These are phyloP conservation scores for Filosporella fistucella DNA, from an alignment of 495 filamentous ascomycete species.

Conservation along the genomic window DNA sequence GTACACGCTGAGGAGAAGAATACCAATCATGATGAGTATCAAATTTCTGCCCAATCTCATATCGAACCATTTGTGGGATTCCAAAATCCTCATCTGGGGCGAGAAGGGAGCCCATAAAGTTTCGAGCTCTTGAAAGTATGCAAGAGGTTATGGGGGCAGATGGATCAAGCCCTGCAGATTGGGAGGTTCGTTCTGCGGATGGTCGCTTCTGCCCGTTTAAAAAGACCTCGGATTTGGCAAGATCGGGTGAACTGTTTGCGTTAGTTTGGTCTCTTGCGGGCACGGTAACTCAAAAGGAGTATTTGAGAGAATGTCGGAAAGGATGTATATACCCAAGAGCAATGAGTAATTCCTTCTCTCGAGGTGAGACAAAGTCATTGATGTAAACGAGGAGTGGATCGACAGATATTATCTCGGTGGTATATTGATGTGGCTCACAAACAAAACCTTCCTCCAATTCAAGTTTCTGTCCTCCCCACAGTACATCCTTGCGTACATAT, in stretches of 20 bases:
- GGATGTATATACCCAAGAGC: constrained; percentile 6
- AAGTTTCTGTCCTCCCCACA: too few species aligned
- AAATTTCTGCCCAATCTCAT: constrained; percentile 38
- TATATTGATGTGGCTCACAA: constrained; percentile 2
- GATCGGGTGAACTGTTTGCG: background rate
- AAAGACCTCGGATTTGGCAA: background rate
- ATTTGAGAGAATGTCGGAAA: background rate
- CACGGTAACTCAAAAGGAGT: background rate
- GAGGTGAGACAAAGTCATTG: constrained; percentile 5
- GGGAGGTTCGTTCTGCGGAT: constrained; percentile 32
- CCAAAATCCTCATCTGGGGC: constrained; percentile 31
- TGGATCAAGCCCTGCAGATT: constrained; percentile 37
- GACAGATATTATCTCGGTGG: constrained; percentile 14
- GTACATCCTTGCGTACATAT: too few species aligned
- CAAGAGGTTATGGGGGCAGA: constrained; percentile 36
- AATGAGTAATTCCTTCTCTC: constrained; percentile 2
- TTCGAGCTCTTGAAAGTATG: constrained; percentile 33
- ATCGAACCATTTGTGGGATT: constrained; percentile 44
- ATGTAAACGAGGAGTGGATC: constrained; percentile 15
- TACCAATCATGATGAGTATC: constrained; percentile 46
- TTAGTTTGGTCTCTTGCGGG: background rate
- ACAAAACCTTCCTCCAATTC: constrained; percentile 5
- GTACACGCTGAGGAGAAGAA: constrained; percentile 23
- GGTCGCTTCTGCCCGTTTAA: background rate
- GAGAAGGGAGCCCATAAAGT: constrained; percentile 34